Base-by-base conservation (phyloP, 371 early-diverging fungal species). In the Mucor lusitanicus region DNA sequence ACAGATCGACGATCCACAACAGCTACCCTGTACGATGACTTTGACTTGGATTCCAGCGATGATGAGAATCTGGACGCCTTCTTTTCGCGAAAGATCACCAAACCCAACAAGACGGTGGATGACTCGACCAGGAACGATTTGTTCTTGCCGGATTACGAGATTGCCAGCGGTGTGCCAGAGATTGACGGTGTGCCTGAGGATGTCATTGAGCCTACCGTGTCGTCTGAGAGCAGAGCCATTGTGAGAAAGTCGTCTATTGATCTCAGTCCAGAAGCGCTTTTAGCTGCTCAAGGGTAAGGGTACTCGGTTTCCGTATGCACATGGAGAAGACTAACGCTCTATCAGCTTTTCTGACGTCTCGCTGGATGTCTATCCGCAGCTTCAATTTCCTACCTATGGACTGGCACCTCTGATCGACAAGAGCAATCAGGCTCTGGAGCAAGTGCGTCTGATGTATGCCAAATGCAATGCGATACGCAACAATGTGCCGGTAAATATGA, bases 391-490 rank as follows among this genome's bases (percentile, higher is more conserved):
- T 19, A 78, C 82, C 40, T 87, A 89, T 76, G 82, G 85, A 1
- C 70, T 90, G 70, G 80, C 77, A 59, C 78, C 74, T 13, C 74
- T 73, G 44, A 88, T 91, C 62, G 90, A 89, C 27, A 81, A 78
- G n/a, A 89, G 89, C 69, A 73, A 90, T 7, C 82, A 87, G 15
- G 77, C 83, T 30, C 70, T 94, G 42, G 76, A 85, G 59, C 78
- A 85, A 63, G 89, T 94, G 35, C 90, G 95, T 53, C 80, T 83
- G 19, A 77, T 91, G 5, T 91, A 94, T 71, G 72, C 85, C 59
- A 92, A 93, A 72, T 91, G 95, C 65, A 83, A 89, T 74, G 87
- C 90, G 17, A 80, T 88, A 17, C 83, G 79, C 63, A 85, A 91
- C 46, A 87, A 90, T 63, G 61, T 81, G n/a, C 85, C 71, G 28